Evolutionary conservation across 495 filamentous ascomycete genomes (phyloP).

Genomic region (Wilcoxina mikolae): DNA sequence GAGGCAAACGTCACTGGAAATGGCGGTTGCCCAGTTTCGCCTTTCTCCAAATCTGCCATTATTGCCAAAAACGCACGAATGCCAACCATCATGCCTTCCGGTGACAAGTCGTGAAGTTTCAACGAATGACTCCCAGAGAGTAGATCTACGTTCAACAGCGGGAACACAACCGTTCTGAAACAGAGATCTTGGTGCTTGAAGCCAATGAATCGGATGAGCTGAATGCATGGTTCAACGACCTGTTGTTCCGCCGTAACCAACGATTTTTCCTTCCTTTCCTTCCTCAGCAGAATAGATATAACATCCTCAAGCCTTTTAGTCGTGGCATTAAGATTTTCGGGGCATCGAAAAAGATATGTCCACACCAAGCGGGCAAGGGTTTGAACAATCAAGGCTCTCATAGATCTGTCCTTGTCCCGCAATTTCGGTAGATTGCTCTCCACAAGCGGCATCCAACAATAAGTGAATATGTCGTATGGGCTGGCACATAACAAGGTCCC

Average conservation of each 20-base stretch:
- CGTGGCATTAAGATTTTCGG: conserved; percentile 51
- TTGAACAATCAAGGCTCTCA: conserved; percentile 67
- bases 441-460: conserved; percentile 72
- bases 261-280: conserved; percentile 45
- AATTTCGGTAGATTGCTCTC: conserved; percentile 58
- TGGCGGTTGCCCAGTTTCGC: conserved; percentile 60
- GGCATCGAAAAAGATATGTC: conserved; percentile 80
- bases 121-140: conserved; percentile 66
- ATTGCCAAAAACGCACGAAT: conserved; percentile 86
- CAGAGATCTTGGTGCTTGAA: conserved; percentile 86
- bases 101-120: conserved; percentile 83
- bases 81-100: conserved; percentile 89
- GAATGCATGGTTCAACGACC: conserved; percentile 75
- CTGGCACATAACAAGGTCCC: conserved; percentile 78
- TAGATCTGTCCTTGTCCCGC: conserved; percentile 78
- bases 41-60: conserved; percentile 85
- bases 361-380: conserved; percentile 85
- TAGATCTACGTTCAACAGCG: conserved; percentile 79
- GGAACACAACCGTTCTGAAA: conserved; percentile 83
- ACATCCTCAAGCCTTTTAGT: conserved; percentile 78
- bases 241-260: conserved; percentile 66
- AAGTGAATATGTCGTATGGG: conserved; percentile 61
- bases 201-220: conserved; percentile 88
- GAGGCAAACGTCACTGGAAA: conserved; percentile 53
- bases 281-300: conserved; percentile 58